Evolutionary conservation across 192 early-diverging fungal genomes (phyloP).

Genomic region (Gaertneriomyces semiglobifer): DNA sequence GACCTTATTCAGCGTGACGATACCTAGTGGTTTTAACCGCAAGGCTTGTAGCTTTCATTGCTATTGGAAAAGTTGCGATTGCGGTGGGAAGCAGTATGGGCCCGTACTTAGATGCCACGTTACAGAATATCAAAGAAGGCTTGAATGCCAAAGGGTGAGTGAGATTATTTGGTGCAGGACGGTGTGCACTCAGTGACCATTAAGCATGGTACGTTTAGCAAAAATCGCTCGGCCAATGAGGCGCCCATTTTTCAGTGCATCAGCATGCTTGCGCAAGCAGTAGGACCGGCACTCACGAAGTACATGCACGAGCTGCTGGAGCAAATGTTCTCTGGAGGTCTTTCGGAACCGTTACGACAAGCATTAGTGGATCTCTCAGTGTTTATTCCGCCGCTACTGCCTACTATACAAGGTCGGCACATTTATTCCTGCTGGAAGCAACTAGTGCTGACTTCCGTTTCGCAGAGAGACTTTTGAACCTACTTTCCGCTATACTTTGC

Average conservation of each 20-base stretch:
- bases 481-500: slow-evolving; percentile 80
- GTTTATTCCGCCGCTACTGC: slow-evolving; percentile 77
- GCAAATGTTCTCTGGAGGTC: slow-evolving; percentile 85
- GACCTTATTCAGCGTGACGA: too few species aligned
- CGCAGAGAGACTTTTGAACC: slow-evolving; percentile 77
- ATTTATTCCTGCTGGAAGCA: neutral
- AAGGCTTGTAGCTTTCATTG: slow-evolving; percentile 62
- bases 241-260: slow-evolving; percentile 74
- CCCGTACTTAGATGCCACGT: slow-evolving; percentile 74
- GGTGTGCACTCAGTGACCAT: neutral
- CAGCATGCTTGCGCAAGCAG: slow-evolving; percentile 80
- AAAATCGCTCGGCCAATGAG: slow-evolving; percentile 29
- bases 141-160: slow-evolving; percentile 65
- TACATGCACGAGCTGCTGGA: slow-evolving; percentile 85
- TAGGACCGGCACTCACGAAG: slow-evolving; percentile 85
- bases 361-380: slow-evolving; percentile 75
- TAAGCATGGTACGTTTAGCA: slow-evolving; percentile 14
- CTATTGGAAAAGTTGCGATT: slow-evolving; percentile 82
- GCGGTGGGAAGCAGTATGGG: slow-evolving; percentile 73
- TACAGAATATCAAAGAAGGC: slow-evolving; percentile 71
- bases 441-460: neutral
- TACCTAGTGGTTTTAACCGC: neutral
- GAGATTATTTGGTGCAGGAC: neutral
- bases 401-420: slow-evolving; percentile 73
- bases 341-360: slow-evolving; percentile 75